Evolutionary conservation across 345 rosid species (phyloP), one percentile per base, ranked within the genome.

Genomic region (Chamaenerion angustifolium): DNA sequence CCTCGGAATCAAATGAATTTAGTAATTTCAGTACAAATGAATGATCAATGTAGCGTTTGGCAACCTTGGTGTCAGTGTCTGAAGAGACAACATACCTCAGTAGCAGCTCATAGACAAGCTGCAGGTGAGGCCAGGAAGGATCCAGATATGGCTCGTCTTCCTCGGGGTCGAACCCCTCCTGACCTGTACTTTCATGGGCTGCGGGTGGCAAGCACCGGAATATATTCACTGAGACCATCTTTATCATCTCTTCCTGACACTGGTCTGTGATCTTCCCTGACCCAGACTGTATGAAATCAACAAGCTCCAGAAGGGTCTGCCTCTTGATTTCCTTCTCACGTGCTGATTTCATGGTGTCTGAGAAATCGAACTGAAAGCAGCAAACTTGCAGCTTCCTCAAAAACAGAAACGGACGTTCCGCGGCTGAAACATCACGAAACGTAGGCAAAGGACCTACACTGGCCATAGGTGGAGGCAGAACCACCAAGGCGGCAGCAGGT

Each of bases 121-220:
- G 95, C 60, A 88, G 67, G 75, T 88, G 96, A 46, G 88, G 84
- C 95, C 96, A 88, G 6, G 79, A 58, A 5, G 94, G 92, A n/a
- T 88, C 96, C 67, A 79, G 60, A 64, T 76, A 84, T 0, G 82
- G 88, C 43, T 88, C 96, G 11, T 88, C 95, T 57, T 88, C 96
- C 44, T 88, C 95, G 0, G 85, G 92, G 66, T 88, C 95, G 0
- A 72, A 48, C 16, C 63, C 62, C 48, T 71, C 88, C 59, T 84
- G 94, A 8, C 94, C 96, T 2, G 92, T 88, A 37, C 73, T 88
- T 58, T 87, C 92, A 10, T 84, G 88, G 40, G 83, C 68, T 6
- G 85, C 73, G 0, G 94, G 92, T 21, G 96, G 96, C 51, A 84
- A 68, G 62, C 82, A 71, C 23, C 88, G 72, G 67, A 81, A 84